Evolutionary conservation across 805 yeast species (phyloP).

Genomic region (Candida palmyrensis): DNA sequence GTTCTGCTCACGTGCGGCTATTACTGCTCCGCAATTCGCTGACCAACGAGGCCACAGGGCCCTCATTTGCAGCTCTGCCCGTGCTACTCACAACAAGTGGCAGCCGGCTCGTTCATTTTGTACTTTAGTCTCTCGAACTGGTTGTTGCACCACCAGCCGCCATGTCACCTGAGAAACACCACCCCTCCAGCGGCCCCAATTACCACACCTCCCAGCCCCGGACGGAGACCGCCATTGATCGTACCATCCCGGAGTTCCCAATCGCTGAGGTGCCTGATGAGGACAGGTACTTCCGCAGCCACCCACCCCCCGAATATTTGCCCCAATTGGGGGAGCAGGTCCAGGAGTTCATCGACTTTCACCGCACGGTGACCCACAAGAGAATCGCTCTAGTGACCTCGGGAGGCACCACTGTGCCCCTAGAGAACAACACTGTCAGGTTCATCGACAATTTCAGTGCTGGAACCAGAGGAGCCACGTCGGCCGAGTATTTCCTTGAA

Average conservation of each 20-base stretch:
- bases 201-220: conserved; percentile 65
- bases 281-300: conserved; percentile 66
- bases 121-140: neutral
- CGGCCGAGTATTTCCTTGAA: conserved; percentile 86
- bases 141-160: neutral
- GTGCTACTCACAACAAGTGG: neutral
- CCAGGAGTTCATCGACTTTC: conserved; percentile 55
- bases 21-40: too few species aligned
- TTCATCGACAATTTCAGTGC: conserved; percentile 96
- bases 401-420: conserved; percentile 97
- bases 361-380: conserved; percentile 34
- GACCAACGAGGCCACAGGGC: too few species aligned
- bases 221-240: conserved; percentile 69
- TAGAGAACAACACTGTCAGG: conserved; percentile 94
- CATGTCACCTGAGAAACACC: neutral
- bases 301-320: conserved; percentile 71
- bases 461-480: conserved; percentile 95
- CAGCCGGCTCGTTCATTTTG: neutral
- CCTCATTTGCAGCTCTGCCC: neutral
- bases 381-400: conserved; percentile 81
- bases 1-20: too few species aligned
- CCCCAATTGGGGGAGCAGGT: conserved; percentile 55
- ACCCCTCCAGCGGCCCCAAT: neutral
- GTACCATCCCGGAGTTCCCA: conserved; percentile 69
- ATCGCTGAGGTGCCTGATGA: conserved; percentile 73